phyloP scores from a whole-genome alignment of 208 protist species.

The Leishmania tarentolae region DNA sequence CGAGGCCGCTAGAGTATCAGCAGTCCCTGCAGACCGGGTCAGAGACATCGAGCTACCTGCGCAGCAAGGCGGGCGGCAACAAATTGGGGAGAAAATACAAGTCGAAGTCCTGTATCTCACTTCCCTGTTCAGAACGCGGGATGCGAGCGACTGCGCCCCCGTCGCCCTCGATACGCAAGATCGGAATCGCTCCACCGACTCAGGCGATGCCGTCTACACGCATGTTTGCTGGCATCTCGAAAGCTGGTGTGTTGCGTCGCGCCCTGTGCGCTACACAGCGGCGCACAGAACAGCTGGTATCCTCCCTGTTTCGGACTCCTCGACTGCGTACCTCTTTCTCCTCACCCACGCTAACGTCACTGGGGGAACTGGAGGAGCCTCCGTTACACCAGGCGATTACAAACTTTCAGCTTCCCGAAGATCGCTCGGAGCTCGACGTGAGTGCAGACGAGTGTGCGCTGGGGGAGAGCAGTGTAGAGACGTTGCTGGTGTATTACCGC shows the following conservation, averaged over 20 bases:
- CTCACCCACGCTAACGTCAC: background rate
- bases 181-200: background rate
- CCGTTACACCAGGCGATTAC: background rate
- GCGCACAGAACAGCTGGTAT: background rate
- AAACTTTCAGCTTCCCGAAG: background rate
- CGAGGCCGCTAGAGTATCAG: background rate
- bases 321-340: background rate
- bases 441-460: background rate
- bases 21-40: background rate
- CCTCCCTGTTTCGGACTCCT: background rate
- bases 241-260: conserved; percentile 15
- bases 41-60: background rate
- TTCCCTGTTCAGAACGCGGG: background rate
- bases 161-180: background rate
- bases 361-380: background rate
- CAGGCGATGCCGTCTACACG: conserved; percentile 3
- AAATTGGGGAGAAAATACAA: background rate
- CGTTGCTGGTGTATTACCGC: background rate
- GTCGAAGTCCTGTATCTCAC: background rate
- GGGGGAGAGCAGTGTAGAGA: background rate
- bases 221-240: conserved; percentile 17
- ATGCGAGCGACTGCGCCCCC: background rate
- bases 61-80: background rate
- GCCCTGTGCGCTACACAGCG: conserved; percentile 12
- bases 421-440: background rate